Evolutionary conservation across 2,329 filamentous ascomycete genomes (phyloP).

Genomic region (Aspergillus vadensis): DNA sequence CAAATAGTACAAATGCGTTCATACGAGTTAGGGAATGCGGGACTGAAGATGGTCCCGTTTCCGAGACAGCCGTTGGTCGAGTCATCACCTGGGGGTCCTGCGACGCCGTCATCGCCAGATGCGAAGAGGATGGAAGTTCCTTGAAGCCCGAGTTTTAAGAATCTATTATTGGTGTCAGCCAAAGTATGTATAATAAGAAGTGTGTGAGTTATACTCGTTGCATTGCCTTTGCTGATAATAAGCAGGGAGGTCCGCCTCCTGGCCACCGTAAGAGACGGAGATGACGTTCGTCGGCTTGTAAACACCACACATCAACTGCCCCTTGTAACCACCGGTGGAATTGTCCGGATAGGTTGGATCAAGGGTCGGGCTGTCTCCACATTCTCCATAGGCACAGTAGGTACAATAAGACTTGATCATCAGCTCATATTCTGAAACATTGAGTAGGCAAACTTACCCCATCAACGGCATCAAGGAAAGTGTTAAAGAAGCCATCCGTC

Average conservation of each 20-base stretch:
- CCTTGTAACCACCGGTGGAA: neutral
- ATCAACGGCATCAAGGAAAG: conserved; percentile 11
- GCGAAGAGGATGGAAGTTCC: conserved; percentile 10
- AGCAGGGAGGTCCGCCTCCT: conserved; percentile 6
- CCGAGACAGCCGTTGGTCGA: conserved; percentile 3
- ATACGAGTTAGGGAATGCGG: conserved; percentile 11
- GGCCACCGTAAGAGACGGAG: conserved; percentile 9
- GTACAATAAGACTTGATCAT: conserved; percentile 6
- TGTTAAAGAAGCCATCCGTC: conserved; percentile 7
- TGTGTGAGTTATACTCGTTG: neutral
- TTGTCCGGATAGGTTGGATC: conserved; percentile 9
- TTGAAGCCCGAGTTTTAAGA: conserved; percentile 12
- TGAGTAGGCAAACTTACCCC: no score
- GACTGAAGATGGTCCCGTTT: conserved; percentile 11
- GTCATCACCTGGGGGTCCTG: conserved; percentile 1
- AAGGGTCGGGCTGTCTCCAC: conserved; percentile 4
- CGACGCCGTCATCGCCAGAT: conserved; percentile 9
- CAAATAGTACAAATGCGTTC: fast-evolving
- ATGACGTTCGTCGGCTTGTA: conserved; percentile 13
- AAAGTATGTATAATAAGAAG: neutral
- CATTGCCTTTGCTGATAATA: conserved; percentile 10
- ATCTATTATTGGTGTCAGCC: neutral
- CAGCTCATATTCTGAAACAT: no score
- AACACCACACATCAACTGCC: conserved; percentile 10
- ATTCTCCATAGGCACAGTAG: conserved; percentile 10